Evolutionary conservation across 2,329 filamentous ascomycete species (phyloP), one percentile per base, ranked within the genome.

Genomic region (Aspergillus hortae): DNA sequence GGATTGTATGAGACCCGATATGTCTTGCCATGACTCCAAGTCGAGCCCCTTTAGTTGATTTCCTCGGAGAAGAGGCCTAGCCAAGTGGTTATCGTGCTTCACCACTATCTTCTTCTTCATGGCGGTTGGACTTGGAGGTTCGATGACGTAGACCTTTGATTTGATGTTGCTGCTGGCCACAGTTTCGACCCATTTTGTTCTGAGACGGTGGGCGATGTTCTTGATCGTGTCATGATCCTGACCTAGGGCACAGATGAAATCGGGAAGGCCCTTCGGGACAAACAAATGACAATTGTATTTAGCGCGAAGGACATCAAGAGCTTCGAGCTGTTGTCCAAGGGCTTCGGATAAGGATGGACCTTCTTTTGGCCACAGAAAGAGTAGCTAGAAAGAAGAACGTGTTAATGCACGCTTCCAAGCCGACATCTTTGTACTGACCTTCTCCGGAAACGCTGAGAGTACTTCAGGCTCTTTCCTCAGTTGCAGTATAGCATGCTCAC

Each of bases 361-460:
- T 30, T 73, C 63, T 1, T 60, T 55, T 3, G 77, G 77, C 78
- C 77, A 80, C 17, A 74, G 59, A 47, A 78, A 78, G 1, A 69
- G 58, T 12, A 75, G 64, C 62, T 70, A 53, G 15, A 21, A 25
- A 17, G 17, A 15, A 17, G n/a, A 41, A 25, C 12, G 30, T 36
- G 27, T 53, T 38, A 55, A 46, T 27, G 17, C 15, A 40, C 6
- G 30, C 15, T 14, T 11, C 4, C 6, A 41, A 17, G n/a, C 12
- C 25, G n/a, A 2, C 41, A 15, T 10, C 12, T 46, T 48, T 33
- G 15, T 21, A 47, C 58, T 56, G 33, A 68, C 65, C 53, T 61
- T 60, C 48, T 68, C 64, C 4, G 62, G 49, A 49, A 64, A 66
- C 17, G 32, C 46, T 11, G 49, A 48, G 6, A 54, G 49, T 9